Evolutionary conservation across 1,284 basidiomycete species (phyloP), one percentile per base, ranked within the genome.

Genomic region (Mycena sp.): DNA sequence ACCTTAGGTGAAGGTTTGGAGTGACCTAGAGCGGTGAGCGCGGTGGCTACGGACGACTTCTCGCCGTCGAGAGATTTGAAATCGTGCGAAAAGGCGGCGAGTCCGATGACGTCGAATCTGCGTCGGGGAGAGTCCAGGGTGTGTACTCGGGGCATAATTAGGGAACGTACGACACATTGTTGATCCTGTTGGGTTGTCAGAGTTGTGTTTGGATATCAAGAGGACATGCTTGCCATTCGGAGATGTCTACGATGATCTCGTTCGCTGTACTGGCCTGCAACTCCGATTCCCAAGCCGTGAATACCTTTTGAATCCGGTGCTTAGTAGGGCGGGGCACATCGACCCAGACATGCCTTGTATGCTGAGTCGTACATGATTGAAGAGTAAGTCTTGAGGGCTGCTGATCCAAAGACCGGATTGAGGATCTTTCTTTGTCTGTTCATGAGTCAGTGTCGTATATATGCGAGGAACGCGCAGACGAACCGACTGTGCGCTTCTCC

Each of bases 1-100:
- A 23, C 54, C 1, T 16, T 52, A 0, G 61, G 54, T 0, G 61
- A 57, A 16, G 61, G 61, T 40, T 32, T 63, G 3, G 61, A 7
- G 19, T 63, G 61, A 3, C 54, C 61, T 9, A 63, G 14, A 5
- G 61, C 61, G 19, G 48, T 51, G 5, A 62, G 53, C 17, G 60
- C 60, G 0, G 29, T 44, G 7, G 37, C 2, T 14, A 62, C 60
- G 25, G 38, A 11, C 1, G 60, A 62, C n/a, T 43, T 35, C 19
- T 30, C 60, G 25, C 60, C 60, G 16, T 57, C 60, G 6, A 62
- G 60, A 10, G 60, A 56, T 51, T 51, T 62, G 25, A 62, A 62
- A 16, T 62, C 60, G 2, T 17, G 19, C 5, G 60, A 43, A 26
- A 62, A 62, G 21, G 53, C 60, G 26, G 54, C 49, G 2, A 62